These are phyloP conservation scores for Sporobolomyces roseus DNA, from an alignment of 768 basidiomycete genomes.

Conservation along the genomic window DNA sequence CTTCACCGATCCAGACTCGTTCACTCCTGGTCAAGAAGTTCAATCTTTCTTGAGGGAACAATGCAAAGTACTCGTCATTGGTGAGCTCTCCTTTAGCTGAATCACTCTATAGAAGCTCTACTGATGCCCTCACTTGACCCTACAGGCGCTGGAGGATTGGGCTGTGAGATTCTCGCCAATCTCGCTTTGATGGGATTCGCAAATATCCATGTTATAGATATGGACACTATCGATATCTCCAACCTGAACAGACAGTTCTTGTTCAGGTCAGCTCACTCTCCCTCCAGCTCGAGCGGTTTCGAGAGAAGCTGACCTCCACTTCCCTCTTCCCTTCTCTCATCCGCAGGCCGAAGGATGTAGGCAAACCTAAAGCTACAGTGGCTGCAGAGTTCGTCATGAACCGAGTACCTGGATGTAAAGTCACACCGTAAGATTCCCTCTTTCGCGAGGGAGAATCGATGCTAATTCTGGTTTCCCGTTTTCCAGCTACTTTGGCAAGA, in stretches of 20 bases:
- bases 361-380: slow-evolving; percentile 84
- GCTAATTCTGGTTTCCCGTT: neutral
- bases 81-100: neutral
- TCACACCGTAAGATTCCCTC: slow-evolving; percentile 71
- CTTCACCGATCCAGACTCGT: slow-evolving; percentile 31
- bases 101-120: neutral
- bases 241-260: slow-evolving; percentile 98
- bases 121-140: neutral
- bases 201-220: slow-evolving; percentile 98
- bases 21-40: slow-evolving; percentile 16
- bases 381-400: slow-evolving; percentile 97
- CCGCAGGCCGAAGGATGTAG: slow-evolving; percentile 78
- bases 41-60: slow-evolving; percentile 65
- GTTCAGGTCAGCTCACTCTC: slow-evolving; percentile 64
- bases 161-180: slow-evolving; percentile 94
- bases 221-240: slow-evolving; percentile 99
- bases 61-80: slow-evolving; percentile 93
- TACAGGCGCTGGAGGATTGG: slow-evolving; percentile 82
- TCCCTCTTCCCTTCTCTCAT: neutral
- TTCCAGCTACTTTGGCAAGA: slow-evolving; percentile 94
- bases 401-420: slow-evolving; percentile 89
- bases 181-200: slow-evolving; percentile 94
- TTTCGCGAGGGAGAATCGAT: neutral
- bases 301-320: neutral
- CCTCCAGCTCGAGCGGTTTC: neutral